Base-by-base conservation (phyloP, 768 basidiomycete genomes). In the Calocera cornea region DNA sequence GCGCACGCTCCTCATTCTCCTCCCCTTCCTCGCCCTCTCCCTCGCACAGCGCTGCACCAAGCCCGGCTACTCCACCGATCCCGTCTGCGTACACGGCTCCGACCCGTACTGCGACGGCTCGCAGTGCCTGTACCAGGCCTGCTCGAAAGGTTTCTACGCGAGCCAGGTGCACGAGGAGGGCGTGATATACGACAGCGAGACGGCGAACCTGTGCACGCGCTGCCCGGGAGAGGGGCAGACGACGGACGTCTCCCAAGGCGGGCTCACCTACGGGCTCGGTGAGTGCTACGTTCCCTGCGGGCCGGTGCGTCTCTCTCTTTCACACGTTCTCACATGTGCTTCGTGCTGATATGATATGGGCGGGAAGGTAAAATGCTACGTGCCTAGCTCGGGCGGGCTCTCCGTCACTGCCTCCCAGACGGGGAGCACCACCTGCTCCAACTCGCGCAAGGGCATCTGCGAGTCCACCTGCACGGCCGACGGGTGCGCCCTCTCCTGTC, bases 151-250 rank as follows among this genome's bases (percentile, higher is more conserved):
- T 5, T 60, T 29, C 54, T 60, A 60, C 54, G 54, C 54, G 24
- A 29, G 27, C 54, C 54, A 60, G 54, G 54, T 60, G 31, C 54
- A 60, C 14, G 54, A 60, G 31, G 54, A 60, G 54, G 54, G 54
- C 31, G 27, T 60, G 5, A 60, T 60, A 60, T 60, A 29, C 54
- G 54, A 60, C 31, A 60, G 27, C 31, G 27, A 60, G 54, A 60
- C 54, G 31, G 54, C 54, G 14, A 60, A 60, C 54, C 31, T 60
- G 16, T 60, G 54, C 54, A 29, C 54, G 7, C 54, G 5, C 10
- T 60, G 54, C 54, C 54, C 54, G 2, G 54, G 54, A 33, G 27
- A 60, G 31, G 54, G 54, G 31, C 54, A 60, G 54, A 60, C 54
- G 27, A 60, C 54, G 24, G 54, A 60, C 31, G 54, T 33, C 2